phyloP scores from a whole-genome alignment of 257 asterid genomes.

The Solanum phureja region DNA sequence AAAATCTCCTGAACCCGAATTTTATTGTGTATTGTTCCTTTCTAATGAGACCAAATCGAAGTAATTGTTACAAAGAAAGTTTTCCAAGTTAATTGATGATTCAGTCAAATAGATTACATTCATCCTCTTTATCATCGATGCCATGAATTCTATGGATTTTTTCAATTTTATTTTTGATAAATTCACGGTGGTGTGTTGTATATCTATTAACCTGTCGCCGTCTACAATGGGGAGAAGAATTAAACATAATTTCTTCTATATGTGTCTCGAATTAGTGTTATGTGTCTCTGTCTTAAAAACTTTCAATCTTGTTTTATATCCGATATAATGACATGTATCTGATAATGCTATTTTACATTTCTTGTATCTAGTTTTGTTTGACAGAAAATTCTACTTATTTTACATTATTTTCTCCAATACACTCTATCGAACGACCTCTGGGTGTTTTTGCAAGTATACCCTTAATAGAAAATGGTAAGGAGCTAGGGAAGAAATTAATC shows the following conservation, averaged over 20 bases:
- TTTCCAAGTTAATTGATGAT: not conserved
- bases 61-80: not conserved
- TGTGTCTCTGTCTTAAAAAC: not conserved
- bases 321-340: not conserved
- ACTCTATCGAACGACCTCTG: no score
- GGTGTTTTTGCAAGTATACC: not conserved
- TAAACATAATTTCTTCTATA: not conserved
- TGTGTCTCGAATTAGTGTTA: no score
- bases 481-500: not conserved
- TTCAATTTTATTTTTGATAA: no score
- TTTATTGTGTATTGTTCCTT: not conserved
- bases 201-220: no score
- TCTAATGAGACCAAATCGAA: not conserved
- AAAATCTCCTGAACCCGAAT: not conserved
- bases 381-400: no score
- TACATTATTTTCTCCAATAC: not conserved
- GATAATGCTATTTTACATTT: not conserved
- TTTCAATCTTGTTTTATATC: not conserved
- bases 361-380: no score
- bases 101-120: not conserved
- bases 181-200: no score
- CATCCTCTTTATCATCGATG: not conserved
- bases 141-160: not conserved
- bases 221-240: not conserved
- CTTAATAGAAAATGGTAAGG: not conserved